These are phyloP conservation scores for Diutina neorugosa DNA, from an alignment of 1,139 yeast genomes.

Conservation along the genomic window DNA sequence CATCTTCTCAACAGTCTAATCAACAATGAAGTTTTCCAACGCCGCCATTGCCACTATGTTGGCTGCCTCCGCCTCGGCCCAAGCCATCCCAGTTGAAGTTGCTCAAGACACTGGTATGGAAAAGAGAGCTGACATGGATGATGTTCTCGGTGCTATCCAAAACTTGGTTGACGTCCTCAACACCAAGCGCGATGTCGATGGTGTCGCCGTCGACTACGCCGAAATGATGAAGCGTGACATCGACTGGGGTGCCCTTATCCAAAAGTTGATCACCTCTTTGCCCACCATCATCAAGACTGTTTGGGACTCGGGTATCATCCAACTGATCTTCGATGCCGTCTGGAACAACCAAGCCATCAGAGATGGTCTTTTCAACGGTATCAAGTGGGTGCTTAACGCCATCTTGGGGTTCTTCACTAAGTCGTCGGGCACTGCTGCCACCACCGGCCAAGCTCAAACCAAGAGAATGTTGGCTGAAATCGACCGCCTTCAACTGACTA, in stretches of 20 bases:
- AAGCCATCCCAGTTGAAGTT: neutral
- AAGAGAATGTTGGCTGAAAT: neutral
- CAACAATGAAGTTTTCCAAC: slow-evolving; percentile 2
- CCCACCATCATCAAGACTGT: slow-evolving; percentile 13
- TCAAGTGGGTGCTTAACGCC: slow-evolving; percentile 13
- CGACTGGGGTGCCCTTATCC: slow-evolving; percentile 14
- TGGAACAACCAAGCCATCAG: slow-evolving; percentile 13
- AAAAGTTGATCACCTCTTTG: slow-evolving; percentile 7
- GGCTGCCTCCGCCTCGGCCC: slow-evolving; percentile 3
- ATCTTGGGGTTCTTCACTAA: slow-evolving; percentile 11
- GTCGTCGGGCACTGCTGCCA: neutral
- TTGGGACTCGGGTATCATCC: slow-evolving; percentile 14
- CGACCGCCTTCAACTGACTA: neutral
- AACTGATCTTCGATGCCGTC: slow-evolving; percentile 13
- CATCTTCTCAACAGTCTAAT: neutral
- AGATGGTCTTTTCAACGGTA: neutral
- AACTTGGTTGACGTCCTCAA: neutral
- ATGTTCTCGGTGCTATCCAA: slow-evolving; percentile 1
- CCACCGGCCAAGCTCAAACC: neutral
- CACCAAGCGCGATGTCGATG: neutral
- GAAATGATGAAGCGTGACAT: slow-evolving; percentile 7
- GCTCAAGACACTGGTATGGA: neutral
- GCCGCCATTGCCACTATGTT: slow-evolving; percentile 2
- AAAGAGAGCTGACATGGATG: neutral
- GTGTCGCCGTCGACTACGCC: slow-evolving; percentile 4